Percentiles rank a stretch among this genome's conserved stretches.
These are phyloP conservation scores for Xylaria sp. DNA, from an alignment of 2,329 filamentous ascomycete species.

Conservation along the genomic window DNA sequence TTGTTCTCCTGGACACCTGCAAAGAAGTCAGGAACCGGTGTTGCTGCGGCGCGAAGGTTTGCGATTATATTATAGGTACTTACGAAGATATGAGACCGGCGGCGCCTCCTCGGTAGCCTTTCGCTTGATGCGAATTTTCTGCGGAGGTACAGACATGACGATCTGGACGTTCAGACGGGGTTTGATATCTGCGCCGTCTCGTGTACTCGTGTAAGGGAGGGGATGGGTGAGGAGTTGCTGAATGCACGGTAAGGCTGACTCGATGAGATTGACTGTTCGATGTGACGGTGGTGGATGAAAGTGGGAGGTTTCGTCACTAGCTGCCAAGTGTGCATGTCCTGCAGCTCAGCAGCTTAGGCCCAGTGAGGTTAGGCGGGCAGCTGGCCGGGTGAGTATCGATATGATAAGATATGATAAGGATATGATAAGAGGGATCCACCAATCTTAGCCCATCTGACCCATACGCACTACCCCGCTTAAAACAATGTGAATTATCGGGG, in stretches of 20 bases:
- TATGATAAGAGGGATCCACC: too few species aligned
- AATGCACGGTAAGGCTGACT: neutral
- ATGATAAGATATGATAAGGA: too few species aligned
- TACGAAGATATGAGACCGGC: conserved; percentile 60
- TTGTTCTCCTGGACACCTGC: conserved; percentile 58
- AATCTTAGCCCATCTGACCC: too few species aligned
- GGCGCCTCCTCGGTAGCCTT: conserved; percentile 57
- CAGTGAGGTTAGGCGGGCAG: too few species aligned
- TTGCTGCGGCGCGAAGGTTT: neutral
- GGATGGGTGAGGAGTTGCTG: neutral
- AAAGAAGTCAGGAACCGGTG: conserved; percentile 12
- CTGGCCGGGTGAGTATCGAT: too few species aligned
- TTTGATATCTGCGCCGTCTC: too few species aligned
- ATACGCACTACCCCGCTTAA: too few species aligned
- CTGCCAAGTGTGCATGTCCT: neutral
- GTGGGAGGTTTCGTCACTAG: neutral
- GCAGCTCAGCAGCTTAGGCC: too few species aligned
- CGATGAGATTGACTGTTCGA: too few species aligned
- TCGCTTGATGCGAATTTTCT: conserved; percentile 63
- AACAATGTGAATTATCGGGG: too few species aligned
- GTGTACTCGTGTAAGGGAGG: neutral
- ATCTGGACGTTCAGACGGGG: neutral
- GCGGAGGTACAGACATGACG: conserved; percentile 59
- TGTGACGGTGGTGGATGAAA: neutral
- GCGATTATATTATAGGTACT: conserved; percentile 28